Evolutionary conservation across 75 land plant species (phyloP).

Genomic region (Pseudotsuga menziesii): DNA sequence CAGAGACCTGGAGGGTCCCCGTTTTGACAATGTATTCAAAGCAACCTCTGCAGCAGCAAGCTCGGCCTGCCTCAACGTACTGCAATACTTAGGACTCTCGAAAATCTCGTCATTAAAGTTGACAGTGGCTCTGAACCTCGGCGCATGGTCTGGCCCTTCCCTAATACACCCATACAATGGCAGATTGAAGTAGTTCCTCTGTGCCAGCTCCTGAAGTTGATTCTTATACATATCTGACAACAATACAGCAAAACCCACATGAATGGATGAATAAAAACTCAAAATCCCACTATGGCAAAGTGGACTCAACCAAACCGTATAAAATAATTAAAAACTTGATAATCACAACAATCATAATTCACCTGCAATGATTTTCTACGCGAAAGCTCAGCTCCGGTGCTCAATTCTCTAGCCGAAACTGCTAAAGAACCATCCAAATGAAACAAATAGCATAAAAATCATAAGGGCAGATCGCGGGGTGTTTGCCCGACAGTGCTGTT

Average conservation of each 20-base stretch:
- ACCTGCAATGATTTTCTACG: no score
- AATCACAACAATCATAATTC: no score
- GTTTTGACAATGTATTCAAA: slow-evolving; percentile 18
- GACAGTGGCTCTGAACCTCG: slow-evolving; percentile 35
- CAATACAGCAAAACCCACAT: background rate
- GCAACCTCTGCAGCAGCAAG: slow-evolving; percentile 42
- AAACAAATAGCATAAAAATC: no score
- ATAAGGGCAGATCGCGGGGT: no score
- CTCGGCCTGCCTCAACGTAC: slow-evolving; percentile 37
- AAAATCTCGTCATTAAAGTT: slow-evolving; percentile 40
- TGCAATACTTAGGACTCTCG: slow-evolving; percentile 32
- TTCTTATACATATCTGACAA: slow-evolving; percentile 29
- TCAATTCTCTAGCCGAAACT: no score
- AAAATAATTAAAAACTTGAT: no score
- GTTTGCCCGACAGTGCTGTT: no score
- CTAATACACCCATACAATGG: slow-evolving; percentile 20
- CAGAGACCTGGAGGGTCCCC: slow-evolving; percentile 28
- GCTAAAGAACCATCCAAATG: no score
- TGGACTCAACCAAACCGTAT: background rate
- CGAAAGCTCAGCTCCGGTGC: no score
- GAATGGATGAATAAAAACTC: background rate
- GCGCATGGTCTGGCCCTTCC: slow-evolving; percentile 42
- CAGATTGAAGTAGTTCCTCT: slow-evolving; percentile 15
- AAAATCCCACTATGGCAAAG: background rate
- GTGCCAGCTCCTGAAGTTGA: slow-evolving; percentile 43